Conservation (phyloP, 2,329 filamentous ascomycete species). For the Stagonosporopsis tanaceti region DNA sequence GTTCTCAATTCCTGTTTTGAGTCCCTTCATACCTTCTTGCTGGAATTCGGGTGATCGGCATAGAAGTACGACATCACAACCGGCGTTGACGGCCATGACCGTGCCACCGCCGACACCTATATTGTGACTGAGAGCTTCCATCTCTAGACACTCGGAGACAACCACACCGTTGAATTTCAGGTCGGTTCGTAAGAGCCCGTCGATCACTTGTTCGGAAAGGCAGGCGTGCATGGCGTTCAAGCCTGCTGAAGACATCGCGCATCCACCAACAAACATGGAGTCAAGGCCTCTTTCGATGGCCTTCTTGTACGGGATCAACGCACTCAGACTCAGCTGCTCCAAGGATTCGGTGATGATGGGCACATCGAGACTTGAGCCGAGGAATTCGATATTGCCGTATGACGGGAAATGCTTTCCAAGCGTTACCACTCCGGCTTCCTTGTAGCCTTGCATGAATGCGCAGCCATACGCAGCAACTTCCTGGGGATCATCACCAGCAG, state of each 20-base stretch:
- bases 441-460: constrained; percentile 89
- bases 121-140: constrained; percentile 94
- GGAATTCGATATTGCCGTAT: constrained; percentile 92
- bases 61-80: constrained; percentile 88
- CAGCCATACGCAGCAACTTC: constrained; percentile 94
- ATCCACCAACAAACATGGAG: constrained; percentile 95
- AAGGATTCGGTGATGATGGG: constrained; percentile 95
- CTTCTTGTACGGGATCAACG: constrained; percentile 89
- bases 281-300: constrained; percentile 87
- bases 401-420: constrained; percentile 97
- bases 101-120: constrained; percentile 97
- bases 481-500: constrained; percentile 90
- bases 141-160: constrained; percentile 93
- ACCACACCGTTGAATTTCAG: constrained; percentile 91
- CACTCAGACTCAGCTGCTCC: constrained; percentile 90
- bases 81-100: constrained; percentile 96
- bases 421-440: constrained; percentile 85
- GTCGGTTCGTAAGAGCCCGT: constrained; percentile 86
- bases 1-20: constrained; percentile 89
- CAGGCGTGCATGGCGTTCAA: constrained; percentile 97
- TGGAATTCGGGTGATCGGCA: constrained; percentile 89
- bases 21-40: constrained; percentile 86
- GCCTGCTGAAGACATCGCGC: constrained; percentile 87
- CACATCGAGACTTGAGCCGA: constrained; percentile 88
- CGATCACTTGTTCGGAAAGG: constrained; percentile 89